These are phyloP conservation scores for Mucor indicus DNA, from an alignment of 371 early-diverging fungal genomes.

Conservation along the genomic window DNA sequence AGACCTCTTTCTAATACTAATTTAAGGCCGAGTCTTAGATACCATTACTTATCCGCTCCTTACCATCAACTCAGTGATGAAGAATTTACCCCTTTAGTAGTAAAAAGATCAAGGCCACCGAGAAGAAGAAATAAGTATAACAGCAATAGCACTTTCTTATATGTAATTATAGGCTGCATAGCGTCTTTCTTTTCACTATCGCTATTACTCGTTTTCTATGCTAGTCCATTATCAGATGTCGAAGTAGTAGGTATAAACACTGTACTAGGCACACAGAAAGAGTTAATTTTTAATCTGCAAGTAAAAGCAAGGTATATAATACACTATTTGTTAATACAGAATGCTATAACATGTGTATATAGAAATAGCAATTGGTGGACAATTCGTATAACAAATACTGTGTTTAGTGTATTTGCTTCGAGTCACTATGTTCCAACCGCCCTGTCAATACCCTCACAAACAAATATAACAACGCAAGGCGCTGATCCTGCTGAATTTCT, in stretches of 20 bases:
- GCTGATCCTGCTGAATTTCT: constrained; percentile 28
- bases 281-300: constrained; percentile 54
- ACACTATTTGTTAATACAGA: background rate
- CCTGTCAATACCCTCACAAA: background rate
- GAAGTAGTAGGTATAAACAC: constrained; percentile 46
- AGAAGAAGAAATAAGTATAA: constrained; percentile 22
- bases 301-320: constrained; percentile 25
- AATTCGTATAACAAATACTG: background rate
- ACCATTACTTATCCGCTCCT: background rate
- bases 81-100: constrained; percentile 15
- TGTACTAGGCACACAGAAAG: constrained; percentile 61
- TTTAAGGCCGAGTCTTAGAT: constrained; percentile 4
- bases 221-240: constrained; percentile 27
- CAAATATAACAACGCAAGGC: background rate
- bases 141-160: too few relatives aligned
- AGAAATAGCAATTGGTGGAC: background rate
- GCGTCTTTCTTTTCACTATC: too few relatives aligned
- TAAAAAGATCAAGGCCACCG: constrained; percentile 4
- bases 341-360: background rate
- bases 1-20: background rate
- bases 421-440: constrained; percentile 22
- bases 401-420: constrained; percentile 15
- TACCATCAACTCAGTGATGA: constrained; percentile 16
- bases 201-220: constrained; percentile 15
- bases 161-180: too few relatives aligned